Base-by-base conservation (phyloP, 495 filamentous ascomycete genomes). In the Lasiosphaeria hispida region DNA sequence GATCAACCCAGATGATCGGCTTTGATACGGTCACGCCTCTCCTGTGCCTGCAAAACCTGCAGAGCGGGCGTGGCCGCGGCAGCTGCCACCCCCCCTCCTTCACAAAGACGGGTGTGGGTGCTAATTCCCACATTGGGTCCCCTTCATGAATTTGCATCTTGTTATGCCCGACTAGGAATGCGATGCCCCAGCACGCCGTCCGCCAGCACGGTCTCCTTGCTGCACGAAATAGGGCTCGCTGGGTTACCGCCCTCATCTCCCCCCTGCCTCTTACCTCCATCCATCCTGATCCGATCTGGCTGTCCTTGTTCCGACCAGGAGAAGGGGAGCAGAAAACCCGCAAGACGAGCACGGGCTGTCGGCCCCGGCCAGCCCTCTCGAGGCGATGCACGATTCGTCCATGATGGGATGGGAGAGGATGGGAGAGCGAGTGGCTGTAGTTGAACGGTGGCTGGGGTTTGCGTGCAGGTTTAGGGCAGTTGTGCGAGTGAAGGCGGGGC, bases 1-100 rank as follows among this genome's bases (percentile, higher is more conserved):
- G 64, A 69, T 67, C 67, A 62, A 62, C 59, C 64, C 55, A 63
- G 53, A 62, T 51, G 61, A 69, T 65, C 58, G 62, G 56, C 60
- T 60, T 60, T 56, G 55, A 63, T 69, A 67, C 62, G 62, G 55
- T 56, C 64, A 63, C 61, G 58, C 64, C 63, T 15, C 19, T 14
- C 13, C 37, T 49, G 55, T 42, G 42, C 55, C 55, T 54, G 55
- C 60, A 56, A 48, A 19, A 53, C 55, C 57, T 49, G 50, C 50
- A 54, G 33, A 53, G 35, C 37, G 33, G 52, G 53, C 53, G 39
- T 48, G 43, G 52, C 17, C 37, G 18, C 47, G 38, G 48, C 56
- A 59, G 40, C 23, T 39, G 23, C 38, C 40, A 44, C 48, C 42
- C 37, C 43, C 17, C 33, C 23, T 30, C 23, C 23, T 30, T 30